A percentile compares a stretch with the other conserved stretches of the same genome.
Evolutionary conservation across 257 asterid species (phyloP).

Genomic region (Capsicum rhomboideum): DNA sequence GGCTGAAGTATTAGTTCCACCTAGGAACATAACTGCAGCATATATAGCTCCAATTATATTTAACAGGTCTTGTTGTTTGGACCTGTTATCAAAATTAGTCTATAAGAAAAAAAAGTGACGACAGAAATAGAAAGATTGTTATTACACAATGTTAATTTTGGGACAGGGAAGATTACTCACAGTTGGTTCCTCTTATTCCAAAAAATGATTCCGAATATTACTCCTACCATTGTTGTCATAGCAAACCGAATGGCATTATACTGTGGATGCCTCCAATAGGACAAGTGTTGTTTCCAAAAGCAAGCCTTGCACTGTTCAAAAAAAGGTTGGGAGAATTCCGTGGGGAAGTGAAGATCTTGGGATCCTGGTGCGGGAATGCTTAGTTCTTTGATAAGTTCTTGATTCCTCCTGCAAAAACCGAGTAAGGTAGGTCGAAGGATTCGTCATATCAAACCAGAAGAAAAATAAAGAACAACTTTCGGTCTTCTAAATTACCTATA

Average conservation of each 20-base stretch:
- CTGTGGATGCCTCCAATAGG: constrained; percentile 74
- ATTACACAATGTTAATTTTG: background rate
- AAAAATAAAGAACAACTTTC: background rate
- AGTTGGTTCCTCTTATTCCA: constrained; percentile 58
- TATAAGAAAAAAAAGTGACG: background rate
- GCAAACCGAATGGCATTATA: constrained; percentile 59
- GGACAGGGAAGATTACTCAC: constrained; percentile 28
- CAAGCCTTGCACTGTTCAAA: constrained; percentile 62
- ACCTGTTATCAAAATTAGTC: constrained; percentile 26
- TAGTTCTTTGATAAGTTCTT: constrained; percentile 56
- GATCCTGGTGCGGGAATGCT: constrained; percentile 66
- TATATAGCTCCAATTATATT: constrained; percentile 76
- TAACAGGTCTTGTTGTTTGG: constrained; percentile 57
- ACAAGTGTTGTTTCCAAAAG: constrained; percentile 68
- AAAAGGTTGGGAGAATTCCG: constrained; percentile 53
- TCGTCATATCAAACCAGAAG: constrained; percentile 1
- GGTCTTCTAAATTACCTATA: constrained; percentile 39
- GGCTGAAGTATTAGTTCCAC: constrained; percentile 67
- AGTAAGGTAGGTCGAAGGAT: constrained; percentile 1
- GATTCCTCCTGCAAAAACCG: constrained; percentile 46
- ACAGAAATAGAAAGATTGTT: background rate
- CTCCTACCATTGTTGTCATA: constrained; percentile 52
- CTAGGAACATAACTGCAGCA: constrained; percentile 74
- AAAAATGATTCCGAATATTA: constrained; percentile 62
- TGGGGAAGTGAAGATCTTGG: constrained; percentile 43